A percentile compares a stretch with the other conserved stretches of the same genome.
Conservation (phyloP, 257 asterid species). For the Asclepias syriaca region DNA sequence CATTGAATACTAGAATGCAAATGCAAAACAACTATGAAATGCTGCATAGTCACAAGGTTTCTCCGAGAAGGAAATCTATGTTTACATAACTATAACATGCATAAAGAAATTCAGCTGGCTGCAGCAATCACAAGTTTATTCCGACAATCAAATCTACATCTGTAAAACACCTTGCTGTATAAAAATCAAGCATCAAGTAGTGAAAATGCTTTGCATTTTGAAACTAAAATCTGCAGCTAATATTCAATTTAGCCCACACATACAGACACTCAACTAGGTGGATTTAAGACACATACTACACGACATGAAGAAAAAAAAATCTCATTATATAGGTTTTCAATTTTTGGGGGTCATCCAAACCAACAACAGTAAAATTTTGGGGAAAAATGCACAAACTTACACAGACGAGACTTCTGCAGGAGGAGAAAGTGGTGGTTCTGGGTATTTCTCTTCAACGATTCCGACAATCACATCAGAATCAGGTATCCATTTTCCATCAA, state of each 20-base stretch:
- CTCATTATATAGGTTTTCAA: background rate
- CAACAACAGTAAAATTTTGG: background rate
- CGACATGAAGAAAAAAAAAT: background rate
- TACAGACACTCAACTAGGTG: background rate
- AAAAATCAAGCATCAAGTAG: background rate
- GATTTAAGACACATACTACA: background rate
- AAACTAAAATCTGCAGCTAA: background rate
- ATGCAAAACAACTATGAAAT: background rate
- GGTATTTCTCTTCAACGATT: conserved; percentile 69
- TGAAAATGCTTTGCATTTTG: background rate
- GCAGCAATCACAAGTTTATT: background rate
- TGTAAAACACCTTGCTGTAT: background rate
- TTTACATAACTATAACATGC: too few relatives aligned
- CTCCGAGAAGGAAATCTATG: too few relatives aligned
- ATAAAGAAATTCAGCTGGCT: background rate
- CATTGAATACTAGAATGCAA: background rate
- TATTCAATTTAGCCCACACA: background rate
- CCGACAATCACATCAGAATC: conserved; percentile 83
- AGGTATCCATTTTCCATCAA: conserved; percentile 66
- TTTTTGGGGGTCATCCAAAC: background rate
- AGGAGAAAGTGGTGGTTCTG: conserved; percentile 53
- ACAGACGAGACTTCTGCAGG: conserved; percentile 61
- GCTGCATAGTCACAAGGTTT: background rate
- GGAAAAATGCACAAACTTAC: conserved; percentile 27
- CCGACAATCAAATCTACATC: background rate